Evolutionary conservation across 345 rosid species (phyloP).

Genomic region (Cardamine resedifolia): DNA sequence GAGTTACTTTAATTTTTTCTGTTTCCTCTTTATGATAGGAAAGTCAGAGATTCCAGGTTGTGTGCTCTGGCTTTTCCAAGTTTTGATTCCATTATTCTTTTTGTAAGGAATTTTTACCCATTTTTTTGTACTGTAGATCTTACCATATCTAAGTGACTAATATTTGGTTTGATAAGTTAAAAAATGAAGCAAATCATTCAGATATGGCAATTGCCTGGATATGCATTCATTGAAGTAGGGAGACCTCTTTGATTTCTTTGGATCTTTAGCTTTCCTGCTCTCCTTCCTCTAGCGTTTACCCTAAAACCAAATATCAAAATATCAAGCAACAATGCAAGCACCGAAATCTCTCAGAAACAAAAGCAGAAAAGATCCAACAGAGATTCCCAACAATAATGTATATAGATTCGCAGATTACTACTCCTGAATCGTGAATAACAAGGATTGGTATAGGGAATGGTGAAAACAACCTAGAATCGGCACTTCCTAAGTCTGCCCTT

Average conservation of each 20-base stretch:
- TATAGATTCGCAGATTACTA: too few species aligned
- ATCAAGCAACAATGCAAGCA: neutral
- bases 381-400: neutral
- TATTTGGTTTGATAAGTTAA: conserved; percentile 12
- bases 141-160: conserved; percentile 13
- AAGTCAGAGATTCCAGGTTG: conserved; percentile 25
- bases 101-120: conserved; percentile 18
- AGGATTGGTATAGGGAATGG: neutral
- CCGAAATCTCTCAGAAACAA: neutral
- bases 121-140: conserved; percentile 31
- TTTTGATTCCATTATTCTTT: conserved; percentile 39
- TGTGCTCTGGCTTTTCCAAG: conserved; percentile 21
- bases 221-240: neutral
- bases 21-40: conserved; percentile 22
- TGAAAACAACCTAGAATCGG: neutral
- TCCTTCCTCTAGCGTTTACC: neutral
- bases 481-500: neutral
- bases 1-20: conserved; percentile 20
- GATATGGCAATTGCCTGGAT: neutral
- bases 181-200: neutral
- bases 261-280: neutral
- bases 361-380: neutral
- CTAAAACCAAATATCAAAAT: neutral
- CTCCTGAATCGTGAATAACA: neutral
- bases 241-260: conserved; percentile 1